Conservation (phyloP, 73 alveolate species). For the Uronychia setigera region DNA sequence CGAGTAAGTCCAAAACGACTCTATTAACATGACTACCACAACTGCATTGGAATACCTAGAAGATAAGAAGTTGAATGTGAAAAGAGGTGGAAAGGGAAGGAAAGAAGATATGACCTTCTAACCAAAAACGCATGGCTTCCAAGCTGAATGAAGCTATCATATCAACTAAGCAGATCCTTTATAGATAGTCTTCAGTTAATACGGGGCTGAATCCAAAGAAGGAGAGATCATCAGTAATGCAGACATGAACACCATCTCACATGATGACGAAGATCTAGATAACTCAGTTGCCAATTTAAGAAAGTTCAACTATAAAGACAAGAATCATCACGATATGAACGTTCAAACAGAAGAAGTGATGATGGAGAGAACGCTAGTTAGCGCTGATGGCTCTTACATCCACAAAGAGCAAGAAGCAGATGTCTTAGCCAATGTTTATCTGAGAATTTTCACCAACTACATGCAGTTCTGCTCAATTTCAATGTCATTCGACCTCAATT, state of each 20-base stretch:
- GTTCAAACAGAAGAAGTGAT: background rate
- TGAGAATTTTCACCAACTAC: background rate
- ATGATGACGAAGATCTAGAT: too few species aligned
- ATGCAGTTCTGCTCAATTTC: background rate
- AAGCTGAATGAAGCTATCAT: background rate
- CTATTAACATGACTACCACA: background rate
- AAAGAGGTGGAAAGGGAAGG: background rate
- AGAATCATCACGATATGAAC: background rate
- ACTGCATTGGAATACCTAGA: too few species aligned
- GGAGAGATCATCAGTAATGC: too few species aligned
- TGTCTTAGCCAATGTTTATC: background rate
- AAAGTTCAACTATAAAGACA: background rate
- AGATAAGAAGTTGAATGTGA: too few species aligned
- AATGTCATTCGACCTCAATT: background rate
- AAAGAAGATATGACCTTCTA: background rate
- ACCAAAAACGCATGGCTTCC: background rate
- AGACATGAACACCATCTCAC: too few species aligned
- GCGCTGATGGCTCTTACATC: too few species aligned
- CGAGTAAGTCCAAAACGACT: background rate
- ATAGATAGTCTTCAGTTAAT: background rate
- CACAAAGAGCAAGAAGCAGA: background rate
- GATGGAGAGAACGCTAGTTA: background rate
- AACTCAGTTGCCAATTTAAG: too few species aligned
- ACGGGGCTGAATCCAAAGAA: background rate
- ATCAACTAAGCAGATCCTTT: background rate